phyloP scores from a whole-genome alignment of 2,329 filamentous ascomycete genomes.

The Graphilbum fragrans region DNA sequence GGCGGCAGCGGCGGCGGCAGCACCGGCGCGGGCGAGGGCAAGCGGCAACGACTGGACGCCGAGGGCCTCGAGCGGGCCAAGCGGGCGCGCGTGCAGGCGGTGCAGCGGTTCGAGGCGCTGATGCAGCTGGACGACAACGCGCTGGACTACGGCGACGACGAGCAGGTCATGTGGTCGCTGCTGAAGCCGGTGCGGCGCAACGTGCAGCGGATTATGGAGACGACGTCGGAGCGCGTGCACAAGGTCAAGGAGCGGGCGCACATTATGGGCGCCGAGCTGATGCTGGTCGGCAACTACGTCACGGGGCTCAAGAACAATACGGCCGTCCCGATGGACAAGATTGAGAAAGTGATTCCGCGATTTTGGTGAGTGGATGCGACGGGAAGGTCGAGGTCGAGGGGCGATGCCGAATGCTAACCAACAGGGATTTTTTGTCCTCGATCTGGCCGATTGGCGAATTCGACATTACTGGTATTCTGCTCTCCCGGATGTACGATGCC shows the following conservation, averaged over 20 bases:
- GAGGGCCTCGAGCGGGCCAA: constrained; percentile 23
- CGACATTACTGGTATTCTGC: constrained; percentile 21
- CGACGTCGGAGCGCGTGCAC: constrained; percentile 16
- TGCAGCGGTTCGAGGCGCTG: constrained; percentile 24
- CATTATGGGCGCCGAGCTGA: constrained; percentile 23
- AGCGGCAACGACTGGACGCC: constrained; percentile 20
- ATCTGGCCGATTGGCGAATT: constrained; percentile 26
- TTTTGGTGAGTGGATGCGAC: constrained; percentile 19
- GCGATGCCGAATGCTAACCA: not conserved
- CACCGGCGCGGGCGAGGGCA: constrained; percentile 17
- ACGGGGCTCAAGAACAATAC: constrained; percentile 19
- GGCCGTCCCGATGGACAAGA: constrained; percentile 15
- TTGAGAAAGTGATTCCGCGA: constrained; percentile 22
- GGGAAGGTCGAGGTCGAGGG: not conserved
- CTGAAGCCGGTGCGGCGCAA: constrained; percentile 22
- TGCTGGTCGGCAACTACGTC: constrained; percentile 22
- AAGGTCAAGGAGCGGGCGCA: constrained; percentile 23
- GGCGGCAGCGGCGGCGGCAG: not conserved
- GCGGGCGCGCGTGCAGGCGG: constrained; percentile 19
- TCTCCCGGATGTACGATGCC: constrained; percentile 23
- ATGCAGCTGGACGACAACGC: constrained; percentile 22
- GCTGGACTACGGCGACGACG: constrained; percentile 20
- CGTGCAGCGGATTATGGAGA: constrained; percentile 24
- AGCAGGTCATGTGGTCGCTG: constrained; percentile 25
- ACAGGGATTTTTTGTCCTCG: constrained; percentile 24